phyloP scores from a whole-genome alignment of 352 stramenopile species.

The Phytophthora constricta region DNA sequence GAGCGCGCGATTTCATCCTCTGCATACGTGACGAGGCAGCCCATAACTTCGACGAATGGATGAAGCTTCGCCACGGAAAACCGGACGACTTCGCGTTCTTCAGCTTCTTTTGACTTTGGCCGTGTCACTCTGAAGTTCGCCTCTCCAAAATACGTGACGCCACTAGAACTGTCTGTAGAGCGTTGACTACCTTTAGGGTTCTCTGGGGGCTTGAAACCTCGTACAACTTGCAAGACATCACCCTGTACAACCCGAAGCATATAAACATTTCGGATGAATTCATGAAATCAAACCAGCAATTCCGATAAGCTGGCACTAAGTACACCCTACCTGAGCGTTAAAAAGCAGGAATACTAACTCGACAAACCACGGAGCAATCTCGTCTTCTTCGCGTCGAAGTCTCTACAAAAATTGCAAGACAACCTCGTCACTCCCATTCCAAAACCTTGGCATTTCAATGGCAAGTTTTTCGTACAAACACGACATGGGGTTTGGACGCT shows the following conservation, averaged over 20 bases:
- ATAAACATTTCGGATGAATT: too few species aligned
- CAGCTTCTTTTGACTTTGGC: conserved; percentile 47
- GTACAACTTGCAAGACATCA: conserved; percentile 51
- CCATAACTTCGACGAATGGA: conserved; percentile 56
- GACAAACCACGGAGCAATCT: conserved; percentile 46
- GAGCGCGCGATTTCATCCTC: conserved; percentile 59
- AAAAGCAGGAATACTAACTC: conserved; percentile 62
- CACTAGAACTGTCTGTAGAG: neutral
- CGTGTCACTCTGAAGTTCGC: conserved; percentile 42
- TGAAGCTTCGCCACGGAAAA: conserved; percentile 51
- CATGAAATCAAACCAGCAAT: too few species aligned
- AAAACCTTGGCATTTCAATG: too few species aligned
- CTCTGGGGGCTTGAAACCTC: conserved; percentile 24
- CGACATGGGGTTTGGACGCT: conserved; percentile 39
- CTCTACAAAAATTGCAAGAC: conserved; percentile 22
- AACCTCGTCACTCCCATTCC: too few species aligned
- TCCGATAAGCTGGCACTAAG: too few species aligned
- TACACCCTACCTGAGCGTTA: conserved; percentile 51
- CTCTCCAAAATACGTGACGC: conserved; percentile 37
- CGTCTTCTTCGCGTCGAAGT: conserved; percentile 42
- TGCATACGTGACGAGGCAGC: conserved; percentile 49
- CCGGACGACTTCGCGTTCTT: conserved; percentile 46
- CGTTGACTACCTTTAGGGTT: neutral
- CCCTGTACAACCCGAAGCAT: too few species aligned
- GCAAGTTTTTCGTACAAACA: conserved; percentile 48